Conservation (phyloP, 129 eudicot genomes). For the Pulicaria dysenterica region DNA sequence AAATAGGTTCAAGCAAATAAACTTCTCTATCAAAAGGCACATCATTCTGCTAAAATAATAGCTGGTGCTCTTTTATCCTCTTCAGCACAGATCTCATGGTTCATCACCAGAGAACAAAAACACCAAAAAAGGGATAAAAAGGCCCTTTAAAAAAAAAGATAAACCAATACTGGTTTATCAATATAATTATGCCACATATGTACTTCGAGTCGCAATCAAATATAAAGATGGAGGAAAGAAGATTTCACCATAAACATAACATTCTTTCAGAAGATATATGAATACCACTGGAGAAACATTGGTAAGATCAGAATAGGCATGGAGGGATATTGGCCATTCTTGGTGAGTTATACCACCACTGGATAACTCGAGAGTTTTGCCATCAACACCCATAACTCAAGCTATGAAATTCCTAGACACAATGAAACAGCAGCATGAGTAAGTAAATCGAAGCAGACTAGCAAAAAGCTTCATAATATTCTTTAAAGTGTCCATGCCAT, state of each 20-base stretch:
- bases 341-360: conserved; percentile 31
- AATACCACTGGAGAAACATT: conserved; percentile 89
- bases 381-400: conserved; percentile 52
- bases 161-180: background rate
- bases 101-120: background rate
- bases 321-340: conserved; percentile 53
- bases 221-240: conserved; percentile 25
- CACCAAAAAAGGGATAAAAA: background rate
- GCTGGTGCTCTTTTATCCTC: background rate
- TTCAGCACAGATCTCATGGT: background rate
- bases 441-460: conserved; percentile 12
- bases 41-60: background rate
- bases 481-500: conserved; percentile 5
- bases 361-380: conserved; percentile 27
- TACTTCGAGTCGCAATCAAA: background rate
- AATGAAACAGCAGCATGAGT: conserved; percentile 22
- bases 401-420: conserved; percentile 26
- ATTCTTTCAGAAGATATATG: conserved; percentile 76
- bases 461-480: background rate
- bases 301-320: conserved; percentile 80
- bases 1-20: too few species aligned
- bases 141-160: background rate
- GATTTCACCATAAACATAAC: conserved; percentile 63
- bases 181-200: background rate
- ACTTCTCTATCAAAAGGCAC: too few species aligned